Evolutionary conservation across 495 filamentous ascomycete species (phyloP).

Genomic region (Tuber aestivum): DNA sequence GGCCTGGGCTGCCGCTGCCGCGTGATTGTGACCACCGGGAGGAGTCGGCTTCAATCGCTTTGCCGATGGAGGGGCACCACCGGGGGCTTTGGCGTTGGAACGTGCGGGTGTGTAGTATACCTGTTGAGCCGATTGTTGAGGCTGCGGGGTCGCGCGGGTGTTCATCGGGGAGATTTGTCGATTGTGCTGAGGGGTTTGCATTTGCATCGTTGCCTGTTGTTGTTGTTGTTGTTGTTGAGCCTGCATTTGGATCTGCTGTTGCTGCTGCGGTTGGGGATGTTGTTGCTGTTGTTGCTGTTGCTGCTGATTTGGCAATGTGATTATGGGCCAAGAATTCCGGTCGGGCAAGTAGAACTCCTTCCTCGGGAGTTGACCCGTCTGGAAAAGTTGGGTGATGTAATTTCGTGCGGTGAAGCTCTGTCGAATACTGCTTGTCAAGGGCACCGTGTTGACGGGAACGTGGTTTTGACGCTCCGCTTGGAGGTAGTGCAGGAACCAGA

Average conservation of each 20-base stretch:
- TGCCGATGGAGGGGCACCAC: slow-evolving; percentile 27
- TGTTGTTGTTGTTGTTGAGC: no score
- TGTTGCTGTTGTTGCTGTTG: slow-evolving; percentile 32
- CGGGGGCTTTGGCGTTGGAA: slow-evolving; percentile 14
- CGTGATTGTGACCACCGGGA: slow-evolving; percentile 11
- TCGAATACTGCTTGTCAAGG: slow-evolving; percentile 21
- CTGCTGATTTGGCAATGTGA: slow-evolving; percentile 61
- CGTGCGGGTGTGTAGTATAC: slow-evolving; percentile 34
- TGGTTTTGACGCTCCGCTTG: slow-evolving; percentile 65
- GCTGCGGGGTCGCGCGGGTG: slow-evolving; percentile 30
- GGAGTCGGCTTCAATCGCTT: slow-evolving; percentile 35
- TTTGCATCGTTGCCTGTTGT: slow-evolving; percentile 13
- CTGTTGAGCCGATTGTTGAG: slow-evolving; percentile 14
- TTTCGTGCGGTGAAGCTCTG: slow-evolving; percentile 31
- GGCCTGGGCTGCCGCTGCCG: slow-evolving; percentile 21
- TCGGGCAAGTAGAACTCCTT: slow-evolving; percentile 95
- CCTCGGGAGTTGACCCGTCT: slow-evolving; percentile 64
- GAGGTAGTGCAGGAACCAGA: slow-evolving; percentile 94
- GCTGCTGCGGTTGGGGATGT: slow-evolving; percentile 24
- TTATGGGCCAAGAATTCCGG: slow-evolving; percentile 77
- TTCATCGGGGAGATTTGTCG: slow-evolving; percentile 35
- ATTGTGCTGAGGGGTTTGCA: slow-evolving; percentile 31
- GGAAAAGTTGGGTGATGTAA: slow-evolving; percentile 37
- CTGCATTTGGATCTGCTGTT: slow-evolving; percentile 35
- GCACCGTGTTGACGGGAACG: slow-evolving; percentile 49